Evolutionary conservation across 345 rosid genomes (phyloP).

Genomic region (Geranium brycei): DNA sequence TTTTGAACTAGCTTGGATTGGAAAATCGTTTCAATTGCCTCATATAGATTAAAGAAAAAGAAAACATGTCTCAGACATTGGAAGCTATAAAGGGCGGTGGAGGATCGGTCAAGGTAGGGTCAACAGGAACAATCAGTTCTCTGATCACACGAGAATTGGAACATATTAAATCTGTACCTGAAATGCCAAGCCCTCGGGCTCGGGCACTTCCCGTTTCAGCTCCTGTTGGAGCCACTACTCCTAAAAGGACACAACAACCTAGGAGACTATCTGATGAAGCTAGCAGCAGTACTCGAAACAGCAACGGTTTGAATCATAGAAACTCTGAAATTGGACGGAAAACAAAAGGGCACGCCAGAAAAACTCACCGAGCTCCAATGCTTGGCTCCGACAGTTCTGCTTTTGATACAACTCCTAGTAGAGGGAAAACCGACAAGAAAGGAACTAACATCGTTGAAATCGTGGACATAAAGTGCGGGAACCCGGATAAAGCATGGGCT

Average conservation of each 20-base stretch:
- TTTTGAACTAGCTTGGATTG: neutral
- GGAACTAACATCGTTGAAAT: constrained; percentile 56
- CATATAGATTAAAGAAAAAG: constrained; percentile 9
- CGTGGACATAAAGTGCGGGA: constrained; percentile 81
- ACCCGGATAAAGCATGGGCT: constrained; percentile 67
- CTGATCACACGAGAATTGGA: constrained; percentile 80
- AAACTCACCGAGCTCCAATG: constrained; percentile 39
- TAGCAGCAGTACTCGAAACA: constrained; percentile 45
- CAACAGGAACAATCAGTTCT: constrained; percentile 70
- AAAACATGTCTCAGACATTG: constrained; percentile 70
- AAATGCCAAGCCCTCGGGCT: constrained; percentile 32
- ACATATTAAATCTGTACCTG: constrained; percentile 34
- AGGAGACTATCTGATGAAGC: constrained; percentile 65
- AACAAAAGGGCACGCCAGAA: constrained; percentile 26
- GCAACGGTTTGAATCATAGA: constrained; percentile 13
- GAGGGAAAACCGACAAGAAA: constrained; percentile 45
- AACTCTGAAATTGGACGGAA: constrained; percentile 27
- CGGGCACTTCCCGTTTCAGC: constrained; percentile 37
- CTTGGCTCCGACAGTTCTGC: constrained; percentile 42
- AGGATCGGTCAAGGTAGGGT: constrained; percentile 75
- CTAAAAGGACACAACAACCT: constrained; percentile 40
- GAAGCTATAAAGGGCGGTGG: constrained; percentile 75
- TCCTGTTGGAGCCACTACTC: constrained; percentile 32
- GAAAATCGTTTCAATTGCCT: constrained; percentile 5
- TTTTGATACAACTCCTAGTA: constrained; percentile 46